Evolutionary conservation across 768 basidiomycete genomes (phyloP).

Genomic region (Butyriboletus loyo): DNA sequence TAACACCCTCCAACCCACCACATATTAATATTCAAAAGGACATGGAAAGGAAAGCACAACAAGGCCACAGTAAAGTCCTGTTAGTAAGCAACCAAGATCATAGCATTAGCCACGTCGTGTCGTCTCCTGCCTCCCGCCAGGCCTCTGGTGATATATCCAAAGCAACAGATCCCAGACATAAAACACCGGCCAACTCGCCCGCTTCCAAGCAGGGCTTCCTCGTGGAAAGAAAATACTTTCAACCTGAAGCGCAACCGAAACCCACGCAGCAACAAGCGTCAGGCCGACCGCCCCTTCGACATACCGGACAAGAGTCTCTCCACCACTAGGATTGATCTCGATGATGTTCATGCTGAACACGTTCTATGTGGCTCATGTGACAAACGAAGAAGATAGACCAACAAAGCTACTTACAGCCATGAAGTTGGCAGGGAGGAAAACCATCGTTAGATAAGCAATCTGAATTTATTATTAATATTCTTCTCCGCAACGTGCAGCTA

Average conservation of each 20-base stretch:
- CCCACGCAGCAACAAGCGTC: slow-evolving; percentile 52
- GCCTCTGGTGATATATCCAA: not conserved
- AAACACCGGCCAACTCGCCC: slow-evolving; percentile 22
- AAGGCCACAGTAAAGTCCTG: not conserved
- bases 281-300: slow-evolving; percentile 41
- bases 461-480: not conserved
- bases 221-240: slow-evolving; percentile 23
- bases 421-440: slow-evolving; percentile 58
- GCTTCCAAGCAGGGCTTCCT: slow-evolving; percentile 15
- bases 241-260: slow-evolving; percentile 50
- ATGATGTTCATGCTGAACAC: slow-evolving; percentile 57
- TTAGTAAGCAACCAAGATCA: not conserved
- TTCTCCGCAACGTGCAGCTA: not conserved
- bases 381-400: not conserved
- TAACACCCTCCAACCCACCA: not conserved
- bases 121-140: slow-evolving; percentile 1
- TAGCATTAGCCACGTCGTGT: slow-evolving; percentile 1
- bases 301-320: slow-evolving; percentile 38
- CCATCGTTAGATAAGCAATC: slow-evolving; percentile 54
- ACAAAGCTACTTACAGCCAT: slow-evolving; percentile 23
- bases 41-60: not conserved
- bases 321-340: slow-evolving; percentile 35
- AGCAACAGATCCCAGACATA: not conserved
- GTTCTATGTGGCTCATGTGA: slow-evolving; percentile 32
- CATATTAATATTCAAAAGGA: not conserved